phyloP scores from a whole-genome alignment of 306 rosid species.

The Acacia acuminata region DNA sequence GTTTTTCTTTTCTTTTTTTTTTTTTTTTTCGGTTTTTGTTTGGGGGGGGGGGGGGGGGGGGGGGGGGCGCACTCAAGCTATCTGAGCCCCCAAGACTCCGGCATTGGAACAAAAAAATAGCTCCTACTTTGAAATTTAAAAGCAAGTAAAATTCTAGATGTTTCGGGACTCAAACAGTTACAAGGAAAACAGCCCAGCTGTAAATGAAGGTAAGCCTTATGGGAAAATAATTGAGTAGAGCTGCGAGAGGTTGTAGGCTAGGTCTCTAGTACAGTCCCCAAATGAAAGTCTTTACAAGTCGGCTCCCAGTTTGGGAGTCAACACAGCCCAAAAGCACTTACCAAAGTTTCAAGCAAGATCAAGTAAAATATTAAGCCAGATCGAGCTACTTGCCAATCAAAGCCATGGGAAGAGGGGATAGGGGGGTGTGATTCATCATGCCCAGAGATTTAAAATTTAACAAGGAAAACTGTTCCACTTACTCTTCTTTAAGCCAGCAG shows the following conservation, averaged over 20 bases:
- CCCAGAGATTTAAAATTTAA: constrained; percentile 15
- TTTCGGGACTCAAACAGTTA: not conserved
- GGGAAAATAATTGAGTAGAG: not conserved
- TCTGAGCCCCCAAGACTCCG: not conserved
- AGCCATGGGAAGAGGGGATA: not conserved
- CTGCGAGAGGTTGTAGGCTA: not conserved
- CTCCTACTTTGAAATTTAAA: not conserved
- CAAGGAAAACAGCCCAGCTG: not conserved
- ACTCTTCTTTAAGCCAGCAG: constrained; percentile 92
- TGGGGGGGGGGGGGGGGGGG: not conserved
- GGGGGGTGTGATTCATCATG: not conserved
- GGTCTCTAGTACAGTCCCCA: not conserved
- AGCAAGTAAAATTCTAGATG: not conserved
- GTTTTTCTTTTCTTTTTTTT: not conserved
- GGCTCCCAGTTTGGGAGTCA: not conserved
- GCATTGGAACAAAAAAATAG: not conserved
- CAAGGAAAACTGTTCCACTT: constrained; percentile 39
- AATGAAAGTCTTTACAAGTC: not conserved
- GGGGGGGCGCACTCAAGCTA: not conserved
- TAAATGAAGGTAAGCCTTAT: not conserved
- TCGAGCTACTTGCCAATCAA: constrained; percentile 7
- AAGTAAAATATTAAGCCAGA: constrained; percentile 1
- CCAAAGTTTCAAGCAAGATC: constrained; percentile 4
- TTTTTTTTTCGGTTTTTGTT: no score
- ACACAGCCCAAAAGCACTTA: not conserved